Conservation (phyloP, 768 basidiomycete genomes). For the Astraeus odoratus region DNA sequence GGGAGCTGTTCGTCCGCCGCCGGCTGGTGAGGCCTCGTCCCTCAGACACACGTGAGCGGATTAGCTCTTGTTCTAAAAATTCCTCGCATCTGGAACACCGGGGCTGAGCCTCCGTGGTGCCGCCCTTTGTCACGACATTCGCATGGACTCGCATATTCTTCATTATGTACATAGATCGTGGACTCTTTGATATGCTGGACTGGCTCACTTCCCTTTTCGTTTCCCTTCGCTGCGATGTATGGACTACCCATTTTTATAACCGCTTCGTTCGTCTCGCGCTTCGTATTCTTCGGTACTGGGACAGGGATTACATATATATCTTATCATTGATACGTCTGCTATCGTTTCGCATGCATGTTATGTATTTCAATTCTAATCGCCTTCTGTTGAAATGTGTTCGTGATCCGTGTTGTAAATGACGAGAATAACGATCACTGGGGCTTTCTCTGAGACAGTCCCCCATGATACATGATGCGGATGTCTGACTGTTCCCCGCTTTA, state of each 20-base stretch:
- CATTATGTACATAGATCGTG: conserved; percentile 23
- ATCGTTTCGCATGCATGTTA: background rate
- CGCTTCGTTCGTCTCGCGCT: no score
- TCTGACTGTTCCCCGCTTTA: no score
- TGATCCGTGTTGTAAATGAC: background rate
- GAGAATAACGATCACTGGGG: background rate
- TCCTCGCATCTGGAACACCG: background rate
- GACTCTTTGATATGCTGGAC: conserved; percentile 14
- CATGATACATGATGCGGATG: no score
- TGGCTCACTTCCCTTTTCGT: conserved; percentile 14
- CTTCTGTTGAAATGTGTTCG: background rate
- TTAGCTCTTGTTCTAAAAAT: background rate
- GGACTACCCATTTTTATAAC: background rate
- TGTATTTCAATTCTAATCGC: no score
- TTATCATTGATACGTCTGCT: background rate
- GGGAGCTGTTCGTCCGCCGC: conserved; percentile 9
- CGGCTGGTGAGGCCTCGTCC: conserved; percentile 19
- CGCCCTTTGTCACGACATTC: background rate
- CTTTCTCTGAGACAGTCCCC: no score
- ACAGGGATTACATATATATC: background rate
- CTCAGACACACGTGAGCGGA: background rate
- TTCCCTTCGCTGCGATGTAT: conserved; percentile 12
- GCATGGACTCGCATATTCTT: conserved; percentile 15
- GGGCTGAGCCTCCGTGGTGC: background rate
- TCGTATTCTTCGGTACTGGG: background rate